A percentile compares a stretch with the other conserved stretches of the same genome.
Evolutionary conservation across 2,329 filamentous ascomycete species (phyloP).

Genomic region (Aspergillus niger): DNA sequence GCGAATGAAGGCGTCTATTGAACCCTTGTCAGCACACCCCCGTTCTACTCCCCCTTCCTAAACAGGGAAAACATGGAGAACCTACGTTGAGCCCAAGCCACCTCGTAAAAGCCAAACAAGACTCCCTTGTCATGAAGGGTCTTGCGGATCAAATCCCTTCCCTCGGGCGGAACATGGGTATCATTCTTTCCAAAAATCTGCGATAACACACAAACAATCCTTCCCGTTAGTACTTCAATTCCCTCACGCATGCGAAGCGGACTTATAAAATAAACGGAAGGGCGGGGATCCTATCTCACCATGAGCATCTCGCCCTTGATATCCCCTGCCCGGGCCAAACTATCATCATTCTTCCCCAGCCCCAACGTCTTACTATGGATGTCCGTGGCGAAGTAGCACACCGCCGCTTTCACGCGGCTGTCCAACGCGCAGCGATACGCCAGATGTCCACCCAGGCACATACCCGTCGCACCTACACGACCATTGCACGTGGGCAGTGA

Average conservation of each 20-base stretch:
- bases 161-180: conserved; percentile 81
- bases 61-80: conserved; percentile 22
- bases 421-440: conserved; percentile 75
- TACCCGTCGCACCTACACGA: conserved; percentile 75
- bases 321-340: conserved; percentile 60
- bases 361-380: conserved; percentile 80
- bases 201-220: conserved; percentile 58
- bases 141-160: conserved; percentile 78
- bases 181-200: conserved; percentile 87
- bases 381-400: conserved; percentile 92
- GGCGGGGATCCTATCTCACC: conserved; percentile 42
- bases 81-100: conserved; percentile 83
- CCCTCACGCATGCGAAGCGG: background rate
- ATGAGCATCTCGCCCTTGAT: conserved; percentile 80
- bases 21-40: background rate
- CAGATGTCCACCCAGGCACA: conserved; percentile 92
- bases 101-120: conserved; percentile 80
- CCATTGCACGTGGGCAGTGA: conserved; percentile 77
- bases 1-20: conserved; percentile 78
- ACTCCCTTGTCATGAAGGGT: conserved; percentile 76
- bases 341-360: conserved; percentile 64
- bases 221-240: background rate
- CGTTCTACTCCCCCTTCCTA: background rate
- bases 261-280: background rate
- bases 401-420: conserved; percentile 70